Base-by-base conservation (phyloP, 192 early-diverging fungal species). In the Bifiguratus adelaidae region DNA sequence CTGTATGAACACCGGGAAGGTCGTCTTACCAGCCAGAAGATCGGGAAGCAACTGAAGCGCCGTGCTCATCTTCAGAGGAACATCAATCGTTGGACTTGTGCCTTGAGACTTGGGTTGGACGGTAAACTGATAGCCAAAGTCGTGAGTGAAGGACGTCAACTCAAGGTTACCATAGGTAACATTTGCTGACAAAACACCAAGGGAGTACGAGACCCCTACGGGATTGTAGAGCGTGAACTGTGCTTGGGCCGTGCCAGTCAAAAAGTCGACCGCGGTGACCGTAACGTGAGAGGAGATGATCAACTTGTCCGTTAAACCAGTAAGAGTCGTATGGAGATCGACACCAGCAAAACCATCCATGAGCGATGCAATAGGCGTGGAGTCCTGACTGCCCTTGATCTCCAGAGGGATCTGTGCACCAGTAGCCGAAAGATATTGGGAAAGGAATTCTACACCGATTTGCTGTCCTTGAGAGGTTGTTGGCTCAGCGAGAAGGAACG, bases 231-330 rank as follows among this genome's bases (percentile, higher is more conserved):
- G 37, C 7, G 37, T 11, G 1, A 15, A 15, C 15, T 5, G 5
- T 21, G 37, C 16, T 15, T 13, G 7, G 5, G 7, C 7, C 7
- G 7, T 5, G 37, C 16, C 37, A 40, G 5, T 8, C 1, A 40
- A 21, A 15, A 21, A 21, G 18, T 40, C 37, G 22, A 15, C 37
- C 7, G 22, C 7, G 37, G 7, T 40, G 5, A 13, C 37, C 37
- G 57, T 65, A 11, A 59, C 23, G 9, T 37, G 56, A 40, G 18
- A 20, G 7, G 7, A 21, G 0, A 40, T 13, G 27, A 73, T 63
- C n/a, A 67, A 43, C 29, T 60, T 57, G 3, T 60, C 56, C 13
- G 61, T 41, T 9, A 78, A 58, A 55, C 72, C 75, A 18, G 51
- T 50, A 28, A 78, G 61, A 2, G 34, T 15, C 15, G 69, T 49